Base-by-base conservation (phyloP, 2,329 filamentous ascomycete species). In the Hypoxylon sp. region DNA sequence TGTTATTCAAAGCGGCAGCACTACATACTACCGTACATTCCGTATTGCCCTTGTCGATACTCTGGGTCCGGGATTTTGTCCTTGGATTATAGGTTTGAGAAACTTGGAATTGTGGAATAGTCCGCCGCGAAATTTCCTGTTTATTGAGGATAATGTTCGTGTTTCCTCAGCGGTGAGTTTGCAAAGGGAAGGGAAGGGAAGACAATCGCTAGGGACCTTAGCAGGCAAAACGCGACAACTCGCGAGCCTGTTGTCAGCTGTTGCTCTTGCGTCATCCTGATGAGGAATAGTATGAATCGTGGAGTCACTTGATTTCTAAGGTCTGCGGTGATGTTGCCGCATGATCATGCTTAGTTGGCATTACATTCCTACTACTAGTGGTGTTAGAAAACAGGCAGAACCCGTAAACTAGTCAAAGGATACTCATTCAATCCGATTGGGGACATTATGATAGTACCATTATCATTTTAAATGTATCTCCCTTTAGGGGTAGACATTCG, bases 261-360 rank as follows among this genome's bases (percentile, higher is more conserved):
- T 36, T 61, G 46, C 25, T 62, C 48, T 60, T 53, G 58, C 57
- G 52, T 56, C 17, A 63, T 62, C 55, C 51, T 50, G 50, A 65
- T 68, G 41, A 59, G 68, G 68, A 19, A 58, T 68, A 63, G 59
- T 66, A 51, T 49, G 23, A 28, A 32, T 68, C 25, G 30, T 55
- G n/a, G 58, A 46, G 65, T 70, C 68, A 68, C 68, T 70, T 70
- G 68, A 70, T 64, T 56, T 58, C 51, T n/a, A 11, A 60, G 30
- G 46, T 23, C 68, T 68, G 68, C 59, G 46, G 65, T 61, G 46
- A 61, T 30, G 49, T 55, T 57, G 30, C 60, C 60, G 23, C 48
- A 63, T 63, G 56, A 63, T 63, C 55, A 53, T 21, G 56, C 32
- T 28, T 55, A 21, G 36, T 43, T 17, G 43, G 13, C 25, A 25